Evolutionary conservation across 345 rosid species (phyloP), one percentile per base, ranked within the genome.

Genomic region (Abelmoschus esculentus): DNA sequence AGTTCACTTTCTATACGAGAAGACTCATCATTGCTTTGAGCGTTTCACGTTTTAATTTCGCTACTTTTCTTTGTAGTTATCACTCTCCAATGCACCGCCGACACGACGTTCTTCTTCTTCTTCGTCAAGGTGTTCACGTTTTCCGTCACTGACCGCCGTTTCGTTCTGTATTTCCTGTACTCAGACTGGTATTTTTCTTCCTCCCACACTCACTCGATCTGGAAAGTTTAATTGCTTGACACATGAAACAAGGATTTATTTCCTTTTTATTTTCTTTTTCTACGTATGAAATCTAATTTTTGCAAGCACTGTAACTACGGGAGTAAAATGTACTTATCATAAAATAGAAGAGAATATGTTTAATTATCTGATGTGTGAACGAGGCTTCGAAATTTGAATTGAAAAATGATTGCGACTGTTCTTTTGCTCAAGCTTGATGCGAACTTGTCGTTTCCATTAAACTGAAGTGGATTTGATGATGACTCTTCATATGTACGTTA

Each of bases 81-180:
- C 61, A 44, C 36, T 15, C 55, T 49, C 50, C 61, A 17, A 46
- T 76, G 66, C 3, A 38, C 61, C 78, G 70, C 83, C 76, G 85
- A 75, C 85, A 80, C 81, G 15, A 53, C 31, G 69, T 36, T 47
- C 56, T 22, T 22, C 26, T 52, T 22, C 42, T 1, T 38, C 42
- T 26, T 17, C 58, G 13, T 59, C 26, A 18, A 19, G 68, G 47
- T 38, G 15, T 42, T 56, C 22, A 17, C 13, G 58, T 71, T 49
- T 72, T 62, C 72, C 66, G 70, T 61, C 40, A 61, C 46, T 66
- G 69, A 52, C 57, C 31, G n/a, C 26, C 49, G 67, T 52, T 52
- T 36, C 66, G 42, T 38, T 47, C 80, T 70, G 69, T 75, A 72
- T 78, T 81, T 59, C 61, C 71, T 11, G 3, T 18, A 15, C 66